Base-by-base conservation (phyloP, 768 basidiomycete genomes). In the Trametes meyenii region DNA sequence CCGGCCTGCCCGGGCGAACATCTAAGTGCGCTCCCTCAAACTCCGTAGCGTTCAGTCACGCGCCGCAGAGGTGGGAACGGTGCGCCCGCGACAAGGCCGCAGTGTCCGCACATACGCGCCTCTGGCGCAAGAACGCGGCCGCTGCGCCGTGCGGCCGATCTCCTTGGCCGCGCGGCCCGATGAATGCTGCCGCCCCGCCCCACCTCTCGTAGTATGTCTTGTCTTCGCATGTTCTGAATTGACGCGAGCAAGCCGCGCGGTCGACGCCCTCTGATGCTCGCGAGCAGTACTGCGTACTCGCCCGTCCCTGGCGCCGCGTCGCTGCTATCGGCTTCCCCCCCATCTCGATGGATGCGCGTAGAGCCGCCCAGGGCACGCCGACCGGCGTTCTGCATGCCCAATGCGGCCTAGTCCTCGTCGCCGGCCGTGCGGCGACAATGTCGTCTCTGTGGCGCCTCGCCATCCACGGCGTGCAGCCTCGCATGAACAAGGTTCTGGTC, bases 321-420 rank as follows among this genome's bases (percentile, higher is more conserved):
- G n/a, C n/a, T n/a, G n/a, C n/a, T n/a, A n/a, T n/a, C 55, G 61
- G 44, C 48, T 44, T 56, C 48, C 40, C 48, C 40, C 50, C 38
- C 50, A 57, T 62, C 50, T 52, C 44, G 48, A 43, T 55, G 43
- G 36, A 43, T 55, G 43, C 26, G 21, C 40, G 49, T 26, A 19
- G 19, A 56, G 35, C 55, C 55, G 50, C 61, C 44, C 55, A 56
- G 61, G 61, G 61, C 50, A 57, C 21, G 21, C 48, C 50, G 54
- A 57, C 46, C 35, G 50, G 60, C 54, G 55, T 56, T n/a, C 44
- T 39, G 49, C 33, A 33, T 23, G 35, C 48, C 44, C 51, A 21
- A 53, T 60, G 44, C 21, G 29, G 19, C 29, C 38, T 51, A 26
- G 48, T 21, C 40, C 23, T 21, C 26, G 39, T 50, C 57, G 26